Conservation (phyloP, 768 basidiomycete genomes). For the Sarcodon aspratus region DNA sequence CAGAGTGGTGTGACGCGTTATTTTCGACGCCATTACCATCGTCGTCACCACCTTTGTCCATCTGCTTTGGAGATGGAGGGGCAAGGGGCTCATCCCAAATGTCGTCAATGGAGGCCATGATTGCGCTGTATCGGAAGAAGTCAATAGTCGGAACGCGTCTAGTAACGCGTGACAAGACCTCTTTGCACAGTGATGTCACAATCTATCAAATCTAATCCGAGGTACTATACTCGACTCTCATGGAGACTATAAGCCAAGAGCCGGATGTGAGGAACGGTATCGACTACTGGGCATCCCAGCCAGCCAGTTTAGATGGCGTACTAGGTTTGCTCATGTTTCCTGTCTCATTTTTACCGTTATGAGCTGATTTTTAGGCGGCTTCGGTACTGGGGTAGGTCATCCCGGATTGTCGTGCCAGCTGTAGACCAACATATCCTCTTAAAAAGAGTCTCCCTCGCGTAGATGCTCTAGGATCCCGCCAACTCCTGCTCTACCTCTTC, state of each 20-base stretch:
- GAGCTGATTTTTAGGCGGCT: slow-evolving; percentile 27
- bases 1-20: slow-evolving; percentile 4
- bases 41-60: too few species aligned
- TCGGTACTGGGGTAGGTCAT: slow-evolving; percentile 38
- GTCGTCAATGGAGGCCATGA: slow-evolving; percentile 19
- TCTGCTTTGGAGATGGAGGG: background rate
- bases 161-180: slow-evolving; percentile 2
- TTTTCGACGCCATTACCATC: too few species aligned
- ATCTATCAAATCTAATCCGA: too few species aligned
- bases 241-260: slow-evolving; percentile 12
- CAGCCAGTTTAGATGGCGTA: slow-evolving; percentile 80
- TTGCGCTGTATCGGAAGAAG: background rate
- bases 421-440: background rate
- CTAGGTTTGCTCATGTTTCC: slow-evolving; percentile 37
- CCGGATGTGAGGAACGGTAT: slow-evolving; percentile 70
- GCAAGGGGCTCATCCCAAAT: slow-evolving; percentile 50
- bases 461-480: slow-evolving; percentile 83
- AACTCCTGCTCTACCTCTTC: slow-evolving; percentile 72
- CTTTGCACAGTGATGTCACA: too few species aligned
- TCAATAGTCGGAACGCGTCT: slow-evolving; percentile 5
- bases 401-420: slow-evolving; percentile 1
- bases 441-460: slow-evolving; percentile 78
- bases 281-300: slow-evolving; percentile 76
- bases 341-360: background rate
- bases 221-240: background rate